phyloP scores from a whole-genome alignment of 805 yeast species.

The Yamadazyma takamatsuzukensis region DNA sequence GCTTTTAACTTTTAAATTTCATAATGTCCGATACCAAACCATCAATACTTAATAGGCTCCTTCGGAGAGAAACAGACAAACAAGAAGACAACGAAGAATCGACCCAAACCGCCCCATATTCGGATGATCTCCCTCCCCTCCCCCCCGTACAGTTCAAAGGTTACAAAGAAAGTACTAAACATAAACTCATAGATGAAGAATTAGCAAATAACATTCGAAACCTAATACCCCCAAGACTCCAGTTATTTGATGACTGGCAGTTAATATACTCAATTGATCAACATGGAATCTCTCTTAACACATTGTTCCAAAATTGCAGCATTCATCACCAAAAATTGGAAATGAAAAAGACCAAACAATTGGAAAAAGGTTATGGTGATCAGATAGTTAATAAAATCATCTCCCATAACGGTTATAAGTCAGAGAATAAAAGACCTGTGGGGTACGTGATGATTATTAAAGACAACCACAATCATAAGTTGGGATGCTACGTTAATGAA shows the following conservation, averaged over 20 bases:
- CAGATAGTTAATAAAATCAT: constrained; percentile 31
- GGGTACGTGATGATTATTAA: constrained; percentile 76
- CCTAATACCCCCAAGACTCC: constrained; percentile 75
- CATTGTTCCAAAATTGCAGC: constrained; percentile 59
- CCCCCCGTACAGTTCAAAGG: constrained; percentile 60
- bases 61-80: too few relatives aligned
- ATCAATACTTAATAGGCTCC: too few relatives aligned
- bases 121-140: constrained; percentile 44
- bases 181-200: constrained; percentile 53
- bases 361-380: constrained; percentile 35
- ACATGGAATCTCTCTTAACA: constrained; percentile 82
- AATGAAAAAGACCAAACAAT: constrained; percentile 12
- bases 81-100: too few relatives aligned
- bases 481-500: constrained; percentile 82
- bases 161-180: constrained; percentile 54
- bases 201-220: constrained; percentile 73
- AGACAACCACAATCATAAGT: constrained; percentile 60
- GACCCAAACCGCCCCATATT: too few relatives aligned
- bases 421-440: constrained; percentile 30
- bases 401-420: constrained; percentile 12
- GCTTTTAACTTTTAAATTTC: too few relatives aligned
- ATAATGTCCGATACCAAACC: too few relatives aligned
- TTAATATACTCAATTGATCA: constrained; percentile 83
- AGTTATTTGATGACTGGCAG: constrained; percentile 73
- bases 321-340: constrained; percentile 38